Percentiles rank a stretch among this genome's conserved stretches.
phyloP scores from a whole-genome alignment of 2,329 filamentous ascomycete species.

The Aspergillus hiratsukae region DNA sequence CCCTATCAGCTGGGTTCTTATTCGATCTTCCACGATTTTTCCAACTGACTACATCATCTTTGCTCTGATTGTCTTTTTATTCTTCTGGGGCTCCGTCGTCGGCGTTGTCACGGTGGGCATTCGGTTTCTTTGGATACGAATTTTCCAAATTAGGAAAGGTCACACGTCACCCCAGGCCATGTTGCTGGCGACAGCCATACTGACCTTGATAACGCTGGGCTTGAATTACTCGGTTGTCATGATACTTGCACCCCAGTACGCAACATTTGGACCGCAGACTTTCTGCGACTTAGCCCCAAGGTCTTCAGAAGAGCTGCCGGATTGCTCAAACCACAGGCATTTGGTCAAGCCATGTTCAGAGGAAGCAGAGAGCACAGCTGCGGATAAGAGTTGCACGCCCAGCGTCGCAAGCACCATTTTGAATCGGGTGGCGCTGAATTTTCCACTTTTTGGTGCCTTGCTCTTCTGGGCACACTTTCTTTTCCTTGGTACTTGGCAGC shows the following conservation, averaged over 20 bases:
- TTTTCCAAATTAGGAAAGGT: slow-evolving; percentile 87
- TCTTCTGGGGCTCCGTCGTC: slow-evolving; percentile 83
- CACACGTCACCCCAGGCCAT: slow-evolving; percentile 89
- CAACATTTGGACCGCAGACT: slow-evolving; percentile 89
- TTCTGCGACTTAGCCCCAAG: slow-evolving; percentile 73
- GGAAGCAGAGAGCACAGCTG: slow-evolving; percentile 63
- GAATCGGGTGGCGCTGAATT: slow-evolving; percentile 87
- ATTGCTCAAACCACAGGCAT: slow-evolving; percentile 64
- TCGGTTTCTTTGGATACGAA: slow-evolving; percentile 88
- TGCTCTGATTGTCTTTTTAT: slow-evolving; percentile 74
- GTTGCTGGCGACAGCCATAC: slow-evolving; percentile 82
- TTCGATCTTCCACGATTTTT: slow-evolving; percentile 76
- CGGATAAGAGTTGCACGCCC: slow-evolving; percentile 79
- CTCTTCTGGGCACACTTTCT: slow-evolving; percentile 95
- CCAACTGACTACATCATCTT: slow-evolving; percentile 91
- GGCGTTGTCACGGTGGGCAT: slow-evolving; percentile 86
- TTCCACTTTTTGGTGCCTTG: slow-evolving; percentile 89
- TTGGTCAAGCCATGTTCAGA: slow-evolving; percentile 81
- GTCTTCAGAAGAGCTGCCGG: slow-evolving; percentile 61
- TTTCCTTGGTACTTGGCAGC: slow-evolving; percentile 59
- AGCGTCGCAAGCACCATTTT: slow-evolving; percentile 88
- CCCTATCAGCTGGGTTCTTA: slow-evolving; percentile 84
- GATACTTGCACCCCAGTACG: slow-evolving; percentile 93
- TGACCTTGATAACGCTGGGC: slow-evolving; percentile 82
- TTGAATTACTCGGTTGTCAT: slow-evolving; percentile 91